Percentiles rank a stretch among this genome's conserved stretches.
These are phyloP conservation scores for Madurella fahalii DNA, from an alignment of 2,329 filamentous ascomycete genomes.

Conservation along the genomic window DNA sequence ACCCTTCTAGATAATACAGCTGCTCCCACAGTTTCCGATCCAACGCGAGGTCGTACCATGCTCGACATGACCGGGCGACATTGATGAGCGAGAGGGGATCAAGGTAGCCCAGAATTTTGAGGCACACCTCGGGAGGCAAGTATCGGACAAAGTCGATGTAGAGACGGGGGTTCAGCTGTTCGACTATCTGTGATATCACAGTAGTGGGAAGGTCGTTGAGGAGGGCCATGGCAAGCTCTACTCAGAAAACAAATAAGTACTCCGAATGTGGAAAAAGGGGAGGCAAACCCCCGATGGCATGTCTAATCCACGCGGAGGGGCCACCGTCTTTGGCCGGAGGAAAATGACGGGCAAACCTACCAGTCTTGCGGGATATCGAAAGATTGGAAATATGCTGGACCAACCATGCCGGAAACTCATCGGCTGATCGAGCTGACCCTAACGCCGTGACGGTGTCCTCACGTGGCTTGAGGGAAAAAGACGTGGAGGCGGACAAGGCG, in stretches of 20 bases:
- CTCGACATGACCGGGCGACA: constrained; percentile 71
- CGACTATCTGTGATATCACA: constrained; percentile 73
- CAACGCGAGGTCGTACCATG: constrained; percentile 76
- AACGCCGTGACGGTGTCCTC: constrained; percentile 27
- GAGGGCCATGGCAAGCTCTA: constrained; percentile 77
- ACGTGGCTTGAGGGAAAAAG: constrained; percentile 28
- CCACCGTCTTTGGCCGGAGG: not conserved
- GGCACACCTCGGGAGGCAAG: constrained; percentile 84
- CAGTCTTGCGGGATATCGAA: constrained; percentile 46
- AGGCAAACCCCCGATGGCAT: not conserved
- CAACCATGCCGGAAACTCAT: constrained; percentile 49
- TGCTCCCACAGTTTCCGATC: constrained; percentile 85
- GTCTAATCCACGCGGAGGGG: not conserved
- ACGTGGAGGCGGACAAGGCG: constrained; percentile 30
- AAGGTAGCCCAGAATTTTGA: constrained; percentile 83
- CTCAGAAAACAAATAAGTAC: not conserved
- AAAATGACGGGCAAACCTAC: constrained; percentile 33
- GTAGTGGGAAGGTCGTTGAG: constrained; percentile 76
- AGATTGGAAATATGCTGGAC: constrained; percentile 47
- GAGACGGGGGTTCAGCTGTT: constrained; percentile 73
- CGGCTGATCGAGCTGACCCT: constrained; percentile 35
- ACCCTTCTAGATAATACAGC: constrained; percentile 80
- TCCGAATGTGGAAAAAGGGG: not conserved
- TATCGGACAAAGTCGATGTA: constrained; percentile 89
- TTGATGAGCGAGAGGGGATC: constrained; percentile 75